Base-by-base conservation (phyloP, 2,329 filamentous ascomycete genomes). In the Hypoxylon sp. region DNA sequence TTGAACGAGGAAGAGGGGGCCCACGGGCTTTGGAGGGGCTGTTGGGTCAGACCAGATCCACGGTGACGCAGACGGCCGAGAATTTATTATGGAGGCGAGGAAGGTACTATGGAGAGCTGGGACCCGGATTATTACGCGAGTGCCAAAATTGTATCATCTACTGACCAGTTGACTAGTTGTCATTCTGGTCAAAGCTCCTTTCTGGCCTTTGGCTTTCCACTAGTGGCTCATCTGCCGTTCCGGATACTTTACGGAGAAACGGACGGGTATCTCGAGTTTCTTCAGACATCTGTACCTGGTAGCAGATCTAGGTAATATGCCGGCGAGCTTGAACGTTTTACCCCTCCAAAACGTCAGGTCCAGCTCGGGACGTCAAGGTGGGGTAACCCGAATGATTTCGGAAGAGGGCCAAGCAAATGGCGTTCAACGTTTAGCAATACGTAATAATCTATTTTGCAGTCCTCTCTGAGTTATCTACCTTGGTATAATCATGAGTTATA, bases 51-150 rank as follows among this genome's bases (percentile, higher is more conserved):
- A 59, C 31, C 32, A 55, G 61, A 62, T 68, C 67, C 67, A 70
- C 67, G 67, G 67, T 70, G 67, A 70, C 67, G 67, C 67, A 70
- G 64, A 62, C 6, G 64, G 60, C 56, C 64, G 60, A 65, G 48
- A 68, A 56, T 57, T 67, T 62, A 58, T 59, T 67, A 67, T 63
- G 59, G 65, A 67, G 58, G 53, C 46, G 21, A 44, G 24, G 24
- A 27, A 27, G 24, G 31, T 47, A 54, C 54, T 55, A 58, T 19
- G 48, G 24, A 32, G 35, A 48, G 46, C 13, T 24, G 27, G 37
- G 53, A 69, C 63, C 67, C 67, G 67, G 50, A 59, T 67, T 65
- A 68, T 70, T 70, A 68, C 67, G 64, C 35, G 27, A 66, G 35
- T 27, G 55, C 53, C 62, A 32, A 31, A 62, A 62, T 65, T 59